Conservation (phyloP, 257 asterid species). For the Handroanthus guayacan region DNA sequence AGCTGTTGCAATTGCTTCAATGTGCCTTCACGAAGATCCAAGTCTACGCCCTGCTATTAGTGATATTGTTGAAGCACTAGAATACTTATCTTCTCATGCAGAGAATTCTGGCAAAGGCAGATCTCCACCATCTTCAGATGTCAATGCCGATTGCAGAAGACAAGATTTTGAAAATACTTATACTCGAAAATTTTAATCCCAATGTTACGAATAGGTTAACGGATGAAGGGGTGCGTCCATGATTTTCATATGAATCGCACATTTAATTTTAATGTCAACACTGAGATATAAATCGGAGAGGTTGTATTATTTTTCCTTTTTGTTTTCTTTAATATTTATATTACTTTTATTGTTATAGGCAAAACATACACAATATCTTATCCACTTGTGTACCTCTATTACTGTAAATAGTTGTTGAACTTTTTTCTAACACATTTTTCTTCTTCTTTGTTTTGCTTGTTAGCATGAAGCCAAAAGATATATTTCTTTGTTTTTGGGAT, state of each 20-base stretch:
- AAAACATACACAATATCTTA: neutral
- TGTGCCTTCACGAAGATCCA: slow-evolving; percentile 79
- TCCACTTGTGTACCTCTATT: neutral
- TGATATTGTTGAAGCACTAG: slow-evolving; percentile 68
- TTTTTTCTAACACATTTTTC: neutral
- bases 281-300: neutral
- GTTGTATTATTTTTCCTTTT: neutral
- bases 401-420: slow-evolving; percentile 21
- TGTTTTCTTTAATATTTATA: neutral
- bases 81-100: slow-evolving; percentile 56
- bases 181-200: neutral
- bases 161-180: slow-evolving; percentile 25
- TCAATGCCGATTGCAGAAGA: slow-evolving; percentile 10
- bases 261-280: neutral
- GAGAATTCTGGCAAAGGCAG: slow-evolving; percentile 37
- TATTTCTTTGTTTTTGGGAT: neutral
- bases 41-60: slow-evolving; percentile 59
- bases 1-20: slow-evolving; percentile 61
- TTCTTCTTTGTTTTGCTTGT: neutral
- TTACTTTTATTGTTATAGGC: neutral
- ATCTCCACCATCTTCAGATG: neutral
- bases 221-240: no score
- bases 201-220: neutral
- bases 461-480: neutral
- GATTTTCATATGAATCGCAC: neutral